Percentiles rank a stretch among this genome's conserved stretches.
Evolutionary conservation across 805 yeast species (phyloP).

Genomic region (Phaffomyces opuntiae): DNA sequence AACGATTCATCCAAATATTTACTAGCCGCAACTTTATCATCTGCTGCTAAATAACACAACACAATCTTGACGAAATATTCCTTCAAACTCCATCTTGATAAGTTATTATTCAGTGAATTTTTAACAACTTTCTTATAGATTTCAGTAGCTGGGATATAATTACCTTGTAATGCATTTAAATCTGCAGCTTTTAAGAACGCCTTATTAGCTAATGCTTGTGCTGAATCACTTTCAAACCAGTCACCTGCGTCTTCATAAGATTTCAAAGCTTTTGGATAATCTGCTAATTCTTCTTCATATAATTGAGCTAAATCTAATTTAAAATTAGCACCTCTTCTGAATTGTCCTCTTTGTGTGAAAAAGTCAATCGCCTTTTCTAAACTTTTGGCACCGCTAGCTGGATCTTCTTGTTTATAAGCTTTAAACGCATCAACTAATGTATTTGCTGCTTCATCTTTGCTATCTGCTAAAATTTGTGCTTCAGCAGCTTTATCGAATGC

Average conservation of each 20-base stretch:
- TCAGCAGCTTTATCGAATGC: conserved; percentile 84
- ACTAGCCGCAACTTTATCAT: conserved; percentile 80
- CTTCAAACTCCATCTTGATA: conserved; percentile 86
- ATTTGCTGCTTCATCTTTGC: conserved; percentile 88
- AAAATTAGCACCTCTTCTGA: conserved; percentile 93
- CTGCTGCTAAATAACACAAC: conserved; percentile 75
- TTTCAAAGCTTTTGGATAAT: conserved; percentile 58
- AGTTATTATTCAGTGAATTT: conserved; percentile 62
- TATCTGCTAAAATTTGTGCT: conserved; percentile 64
- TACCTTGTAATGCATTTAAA: conserved; percentile 67
- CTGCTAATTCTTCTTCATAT: conserved; percentile 70
- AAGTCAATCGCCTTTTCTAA: conserved; percentile 71
- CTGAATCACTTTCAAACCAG: conserved; percentile 91
- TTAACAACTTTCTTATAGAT: conserved; percentile 74
- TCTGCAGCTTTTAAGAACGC: conserved; percentile 88
- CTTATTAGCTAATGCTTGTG: conserved; percentile 83
- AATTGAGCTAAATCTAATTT: conserved; percentile 85
- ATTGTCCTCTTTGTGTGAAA: conserved; percentile 88
- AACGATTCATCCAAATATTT: conserved; percentile 58
- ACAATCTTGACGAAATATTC: conserved; percentile 85
- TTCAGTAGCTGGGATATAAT: conserved; percentile 68
- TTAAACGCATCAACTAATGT: conserved; percentile 87
- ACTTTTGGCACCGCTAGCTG: conserved; percentile 69
- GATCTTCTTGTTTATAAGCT: conserved; percentile 68
- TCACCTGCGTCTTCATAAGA: conserved; percentile 93